Evolutionary conservation across 495 filamentous ascomycete genomes (phyloP).

Genomic region (Penicillium paxilli): DNA sequence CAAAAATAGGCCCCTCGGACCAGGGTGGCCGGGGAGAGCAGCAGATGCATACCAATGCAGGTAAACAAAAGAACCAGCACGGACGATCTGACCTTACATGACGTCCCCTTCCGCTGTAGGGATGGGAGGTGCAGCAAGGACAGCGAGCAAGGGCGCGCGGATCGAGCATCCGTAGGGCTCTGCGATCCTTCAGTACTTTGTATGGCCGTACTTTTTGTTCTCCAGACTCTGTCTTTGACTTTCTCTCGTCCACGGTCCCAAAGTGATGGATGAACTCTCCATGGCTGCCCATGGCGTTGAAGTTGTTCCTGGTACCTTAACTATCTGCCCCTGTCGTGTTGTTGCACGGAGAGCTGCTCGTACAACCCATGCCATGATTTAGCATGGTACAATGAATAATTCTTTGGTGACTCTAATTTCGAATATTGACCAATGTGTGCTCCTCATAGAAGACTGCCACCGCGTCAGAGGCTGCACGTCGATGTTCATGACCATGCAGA

Average conservation of each 20-base stretch:
- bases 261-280: background rate
- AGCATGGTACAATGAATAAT: background rate
- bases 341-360: background rate
- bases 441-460: background rate
- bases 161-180: slow-evolving; percentile 14
- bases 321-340: background rate
- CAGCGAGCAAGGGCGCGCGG: slow-evolving; percentile 40
- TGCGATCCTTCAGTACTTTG: background rate
- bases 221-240: background rate
- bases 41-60: slow-evolving; percentile 46
- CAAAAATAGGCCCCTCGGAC: slow-evolving; percentile 28
- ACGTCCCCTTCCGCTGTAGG: slow-evolving; percentile 37
- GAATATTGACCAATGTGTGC: background rate
- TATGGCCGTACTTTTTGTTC: background rate
- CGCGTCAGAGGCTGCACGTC: slow-evolving; percentile 1
- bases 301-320: background rate
- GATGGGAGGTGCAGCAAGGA: slow-evolving; percentile 48
- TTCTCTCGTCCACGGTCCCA: background rate
- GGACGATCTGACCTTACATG: slow-evolving; percentile 48
- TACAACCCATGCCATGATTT: background rate
- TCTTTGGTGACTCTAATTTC: background rate
- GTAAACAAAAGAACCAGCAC: slow-evolving; percentile 49
- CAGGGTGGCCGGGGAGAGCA: slow-evolving; percentile 23
- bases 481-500: slow-evolving; percentile 18
- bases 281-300: background rate